Evolutionary conservation across 2,329 filamentous ascomycete species (phyloP).

Genomic region (Conoideocrella luteorostrata): DNA sequence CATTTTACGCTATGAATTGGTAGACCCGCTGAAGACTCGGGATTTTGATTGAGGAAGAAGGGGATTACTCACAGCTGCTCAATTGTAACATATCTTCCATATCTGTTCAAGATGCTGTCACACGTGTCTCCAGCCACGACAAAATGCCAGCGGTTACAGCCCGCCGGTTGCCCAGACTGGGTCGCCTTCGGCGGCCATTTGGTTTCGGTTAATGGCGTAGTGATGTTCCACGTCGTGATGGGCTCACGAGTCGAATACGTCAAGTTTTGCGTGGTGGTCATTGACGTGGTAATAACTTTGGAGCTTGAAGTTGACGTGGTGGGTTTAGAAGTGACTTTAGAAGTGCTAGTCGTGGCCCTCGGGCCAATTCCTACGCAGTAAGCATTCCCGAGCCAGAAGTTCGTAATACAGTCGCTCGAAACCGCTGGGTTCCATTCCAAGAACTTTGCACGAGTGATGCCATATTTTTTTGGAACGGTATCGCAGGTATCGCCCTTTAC

Average conservation of each 20-base stretch:
- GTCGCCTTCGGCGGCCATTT: neutral
- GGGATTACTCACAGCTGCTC: too few relatives aligned
- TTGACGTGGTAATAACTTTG: too few relatives aligned
- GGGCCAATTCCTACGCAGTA: slow-evolving; percentile 19
- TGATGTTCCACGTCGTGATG: neutral
- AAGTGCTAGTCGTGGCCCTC: too few relatives aligned
- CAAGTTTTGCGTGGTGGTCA: too few relatives aligned
- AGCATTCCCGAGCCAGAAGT: slow-evolving; percentile 17
- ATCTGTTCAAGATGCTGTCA: neutral
- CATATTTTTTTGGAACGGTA: slow-evolving; percentile 12
- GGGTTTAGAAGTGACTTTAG: too few relatives aligned
- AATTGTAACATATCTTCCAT: too few relatives aligned
- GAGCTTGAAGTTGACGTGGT: too few relatives aligned
- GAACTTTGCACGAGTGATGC: slow-evolving; percentile 20
- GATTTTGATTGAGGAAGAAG: too few relatives aligned
- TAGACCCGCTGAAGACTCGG: too few relatives aligned
- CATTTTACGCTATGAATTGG: too few relatives aligned
- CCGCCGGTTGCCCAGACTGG: neutral
- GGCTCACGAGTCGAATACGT: neutral
- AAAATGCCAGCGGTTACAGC: neutral
- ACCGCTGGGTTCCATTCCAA: slow-evolving; percentile 21
- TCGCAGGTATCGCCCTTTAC: slow-evolving; percentile 14
- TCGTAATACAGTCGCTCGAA: slow-evolving; percentile 18
- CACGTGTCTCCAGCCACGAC: neutral
- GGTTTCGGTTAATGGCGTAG: neutral